phyloP scores from a whole-genome alignment of 2,329 filamentous ascomycete genomes.

The Incumbomyces delicatus region DNA sequence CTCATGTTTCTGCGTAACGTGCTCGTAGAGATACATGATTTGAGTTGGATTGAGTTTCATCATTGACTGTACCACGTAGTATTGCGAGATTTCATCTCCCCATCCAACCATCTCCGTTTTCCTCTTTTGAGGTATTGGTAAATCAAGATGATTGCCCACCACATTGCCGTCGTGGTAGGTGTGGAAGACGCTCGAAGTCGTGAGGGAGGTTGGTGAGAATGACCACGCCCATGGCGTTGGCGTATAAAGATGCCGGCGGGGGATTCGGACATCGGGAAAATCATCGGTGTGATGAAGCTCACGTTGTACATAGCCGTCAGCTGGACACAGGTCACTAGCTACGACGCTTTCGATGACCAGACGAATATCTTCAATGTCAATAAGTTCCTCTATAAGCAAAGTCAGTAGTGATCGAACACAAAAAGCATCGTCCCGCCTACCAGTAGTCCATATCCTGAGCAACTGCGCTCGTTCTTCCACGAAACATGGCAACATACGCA shows the following conservation, averaged over 20 bases:
- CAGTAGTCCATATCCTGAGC: slow-evolving; percentile 49
- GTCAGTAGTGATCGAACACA: neutral
- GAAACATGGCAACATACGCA: slow-evolving; percentile 37
- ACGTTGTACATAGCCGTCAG: slow-evolving; percentile 37
- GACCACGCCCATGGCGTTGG: slow-evolving; percentile 9
- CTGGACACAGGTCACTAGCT: slow-evolving; percentile 50
- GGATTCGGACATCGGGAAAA: slow-evolving; percentile 5
- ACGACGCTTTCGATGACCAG: slow-evolving; percentile 47
- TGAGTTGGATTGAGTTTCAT: slow-evolving; percentile 54
- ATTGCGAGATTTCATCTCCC: slow-evolving; percentile 55
- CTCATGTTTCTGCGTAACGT: slow-evolving; percentile 46
- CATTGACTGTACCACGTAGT: slow-evolving; percentile 56
- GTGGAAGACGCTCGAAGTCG: slow-evolving; percentile 12
- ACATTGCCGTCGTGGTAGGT: slow-evolving; percentile 6
- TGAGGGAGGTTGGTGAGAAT: slow-evolving; percentile 5
- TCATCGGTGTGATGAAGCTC: slow-evolving; percentile 8
- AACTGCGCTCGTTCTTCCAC: slow-evolving; percentile 45
- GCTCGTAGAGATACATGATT: slow-evolving; percentile 47
- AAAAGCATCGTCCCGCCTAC: neutral
- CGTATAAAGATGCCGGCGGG: slow-evolving; percentile 9
- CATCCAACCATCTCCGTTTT: slow-evolving; percentile 45
- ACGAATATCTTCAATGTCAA: slow-evolving; percentile 51
- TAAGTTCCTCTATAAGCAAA: slow-evolving; percentile 35
- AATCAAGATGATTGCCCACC: slow-evolving; percentile 2
- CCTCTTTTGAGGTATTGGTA: slow-evolving; percentile 33